phyloP scores from a whole-genome alignment of 495 filamentous ascomycete genomes.

The Pyrenula aspistea region DNA sequence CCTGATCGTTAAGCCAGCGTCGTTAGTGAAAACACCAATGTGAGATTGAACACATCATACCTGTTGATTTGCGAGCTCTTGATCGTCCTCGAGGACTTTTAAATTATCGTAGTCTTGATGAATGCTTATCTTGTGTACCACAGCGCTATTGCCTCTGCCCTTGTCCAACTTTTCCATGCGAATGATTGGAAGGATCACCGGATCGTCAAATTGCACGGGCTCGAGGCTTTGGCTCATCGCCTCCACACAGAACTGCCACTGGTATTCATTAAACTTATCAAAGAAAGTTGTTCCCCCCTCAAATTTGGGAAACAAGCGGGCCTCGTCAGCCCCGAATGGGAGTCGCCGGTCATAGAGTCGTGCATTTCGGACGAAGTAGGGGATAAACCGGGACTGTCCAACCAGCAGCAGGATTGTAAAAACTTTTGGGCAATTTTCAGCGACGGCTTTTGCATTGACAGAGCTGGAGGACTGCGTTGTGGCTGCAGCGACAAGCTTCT shows the following conservation, averaged over 20 bases:
- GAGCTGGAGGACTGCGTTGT: not conserved
- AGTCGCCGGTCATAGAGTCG: conserved; percentile 12
- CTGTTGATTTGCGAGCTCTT: not conserved
- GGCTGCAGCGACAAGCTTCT: not conserved
- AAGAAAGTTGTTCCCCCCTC: conserved; percentile 9
- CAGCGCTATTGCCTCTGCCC: conserved; percentile 7
- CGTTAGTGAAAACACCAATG: not conserved
- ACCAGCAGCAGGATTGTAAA: conserved; percentile 18
- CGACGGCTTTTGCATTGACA: not conserved
- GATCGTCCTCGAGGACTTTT: not conserved
- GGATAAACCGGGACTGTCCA: conserved; percentile 8
- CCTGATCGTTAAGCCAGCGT: not conserved
- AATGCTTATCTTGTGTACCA: conserved; percentile 13
- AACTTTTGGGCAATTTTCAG: conserved; percentile 6
- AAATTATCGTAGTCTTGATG: conserved; percentile 16
- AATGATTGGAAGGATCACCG: conserved; percentile 18
- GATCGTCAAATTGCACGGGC: conserved; percentile 7
- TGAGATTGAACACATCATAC: not conserved
- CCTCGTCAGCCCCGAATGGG: conserved; percentile 9
- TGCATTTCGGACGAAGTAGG: conserved; percentile 12
- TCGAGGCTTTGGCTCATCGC: conserved; percentile 8
- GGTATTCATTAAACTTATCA: conserved; percentile 12
- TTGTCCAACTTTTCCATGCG: conserved; percentile 3
- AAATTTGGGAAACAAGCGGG: conserved; percentile 3
- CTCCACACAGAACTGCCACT: conserved; percentile 25